Evolutionary conservation across 768 basidiomycete genomes (phyloP).

Genomic region (Candolleomyces aberdarensis): DNA sequence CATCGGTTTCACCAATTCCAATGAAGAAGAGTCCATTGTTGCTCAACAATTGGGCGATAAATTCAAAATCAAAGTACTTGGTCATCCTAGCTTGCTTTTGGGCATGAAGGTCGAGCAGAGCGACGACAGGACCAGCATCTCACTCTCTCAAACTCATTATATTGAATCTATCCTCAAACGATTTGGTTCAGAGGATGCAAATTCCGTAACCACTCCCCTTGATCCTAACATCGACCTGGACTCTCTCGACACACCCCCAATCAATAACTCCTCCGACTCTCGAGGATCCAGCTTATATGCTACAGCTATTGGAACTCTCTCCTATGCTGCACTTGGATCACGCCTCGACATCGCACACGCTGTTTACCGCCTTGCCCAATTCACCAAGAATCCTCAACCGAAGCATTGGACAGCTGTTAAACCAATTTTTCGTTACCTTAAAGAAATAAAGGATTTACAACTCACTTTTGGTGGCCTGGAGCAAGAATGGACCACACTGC

Average conservation of each 20-base stretch:
- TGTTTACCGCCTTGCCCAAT: conserved; percentile 26
- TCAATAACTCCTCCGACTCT: neutral
- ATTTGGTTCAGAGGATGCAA: conserved; percentile 18
- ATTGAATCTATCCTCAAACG: conserved; percentile 23
- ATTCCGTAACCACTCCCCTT: conserved; percentile 21
- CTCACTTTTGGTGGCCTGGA: conserved; percentile 15
- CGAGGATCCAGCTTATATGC: neutral
- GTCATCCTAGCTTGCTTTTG: conserved; percentile 25
- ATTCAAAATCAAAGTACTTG: conserved; percentile 28
- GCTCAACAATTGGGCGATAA: conserved; percentile 14
- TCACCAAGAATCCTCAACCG: conserved; percentile 26
- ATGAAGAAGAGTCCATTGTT: conserved; percentile 13
- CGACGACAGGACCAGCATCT: conserved; percentile 1
- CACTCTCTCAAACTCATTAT: conserved; percentile 24
- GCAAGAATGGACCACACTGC: conserved; percentile 15
- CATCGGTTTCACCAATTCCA: conserved; percentile 10
- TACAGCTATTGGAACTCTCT: neutral
- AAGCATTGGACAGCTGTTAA: conserved; percentile 39
- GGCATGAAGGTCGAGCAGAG: conserved; percentile 27
- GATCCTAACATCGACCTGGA: conserved; percentile 20
- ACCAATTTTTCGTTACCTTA: conserved; percentile 36
- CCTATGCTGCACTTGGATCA: conserved; percentile 20
- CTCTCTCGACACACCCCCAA: neutral
- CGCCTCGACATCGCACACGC: conserved; percentile 27
- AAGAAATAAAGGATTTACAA: conserved; percentile 16